Evolutionary conservation across 169 alveolate genomes (phyloP).

Genomic region (Plasmodium coatneyi): DNA sequence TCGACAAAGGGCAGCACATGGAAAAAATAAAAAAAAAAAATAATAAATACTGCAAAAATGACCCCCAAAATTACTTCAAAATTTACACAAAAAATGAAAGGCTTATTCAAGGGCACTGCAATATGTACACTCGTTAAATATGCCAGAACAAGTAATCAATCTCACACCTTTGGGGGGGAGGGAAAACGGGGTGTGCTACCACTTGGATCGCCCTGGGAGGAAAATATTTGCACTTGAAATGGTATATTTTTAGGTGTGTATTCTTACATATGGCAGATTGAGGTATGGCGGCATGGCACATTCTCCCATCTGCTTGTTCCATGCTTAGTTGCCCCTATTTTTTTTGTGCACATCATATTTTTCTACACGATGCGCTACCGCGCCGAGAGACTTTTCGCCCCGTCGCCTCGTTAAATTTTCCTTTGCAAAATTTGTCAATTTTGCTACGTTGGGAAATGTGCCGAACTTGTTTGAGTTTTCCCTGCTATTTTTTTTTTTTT

Average conservation of each 20-base stretch:
- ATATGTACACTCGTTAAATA: not conserved
- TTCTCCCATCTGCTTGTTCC: not conserved
- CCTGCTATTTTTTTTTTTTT: not conserved
- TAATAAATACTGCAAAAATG: not conserved
- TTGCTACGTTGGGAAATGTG: not conserved
- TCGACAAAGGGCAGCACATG: not conserved
- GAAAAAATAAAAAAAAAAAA: not conserved
- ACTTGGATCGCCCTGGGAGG: not conserved
- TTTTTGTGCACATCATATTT: not conserved
- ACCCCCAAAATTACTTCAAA: not conserved
- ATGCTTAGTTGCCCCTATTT: not conserved
- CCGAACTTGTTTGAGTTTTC: not conserved
- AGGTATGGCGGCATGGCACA: not conserved
- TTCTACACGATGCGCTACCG: not conserved
- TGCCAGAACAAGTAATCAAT: not conserved
- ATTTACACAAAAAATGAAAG: not conserved
- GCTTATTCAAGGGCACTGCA: not conserved
- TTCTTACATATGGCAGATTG: not conserved
- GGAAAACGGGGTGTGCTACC: not conserved
- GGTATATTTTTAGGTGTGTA: not conserved
- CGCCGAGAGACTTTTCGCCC: not conserved
- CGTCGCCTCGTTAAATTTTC: not conserved
- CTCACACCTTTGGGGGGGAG: not conserved
- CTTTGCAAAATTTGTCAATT: not conserved
- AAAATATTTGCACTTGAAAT: not conserved